These are phyloP conservation scores for Suillus subalutaceus DNA, from an alignment of 768 basidiomycete genomes.

Conservation along the genomic window DNA sequence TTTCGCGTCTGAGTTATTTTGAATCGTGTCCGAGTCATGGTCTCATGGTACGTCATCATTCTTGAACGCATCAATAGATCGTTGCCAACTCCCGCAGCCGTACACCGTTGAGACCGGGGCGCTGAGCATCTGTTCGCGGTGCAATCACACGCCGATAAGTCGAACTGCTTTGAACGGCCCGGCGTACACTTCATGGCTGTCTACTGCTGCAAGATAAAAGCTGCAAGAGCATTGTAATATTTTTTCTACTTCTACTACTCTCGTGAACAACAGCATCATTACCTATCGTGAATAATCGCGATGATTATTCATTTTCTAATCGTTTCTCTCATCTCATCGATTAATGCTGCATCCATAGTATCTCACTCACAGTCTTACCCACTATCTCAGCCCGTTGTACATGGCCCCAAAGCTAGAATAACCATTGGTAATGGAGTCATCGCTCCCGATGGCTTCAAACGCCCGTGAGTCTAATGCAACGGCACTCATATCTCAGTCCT, in stretches of 20 bases:
- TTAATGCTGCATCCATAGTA: slow-evolving; percentile 21
- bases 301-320: slow-evolving; percentile 16
- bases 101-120: background rate
- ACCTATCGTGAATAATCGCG: background rate
- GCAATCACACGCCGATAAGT: background rate
- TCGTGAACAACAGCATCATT: background rate
- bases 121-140: background rate
- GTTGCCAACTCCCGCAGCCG: background rate
- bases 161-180: background rate
- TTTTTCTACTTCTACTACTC: too few relatives aligned
- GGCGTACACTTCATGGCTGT: background rate
- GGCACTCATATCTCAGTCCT: background rate
- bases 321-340: slow-evolving; percentile 12
- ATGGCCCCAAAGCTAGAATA: slow-evolving; percentile 28
- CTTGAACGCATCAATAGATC: background rate
- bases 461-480: slow-evolving; percentile 33
- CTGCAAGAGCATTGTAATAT: background rate
- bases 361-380: slow-evolving; percentile 19
- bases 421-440: slow-evolving; percentile 42
- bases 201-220: background rate
- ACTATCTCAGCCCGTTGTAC: slow-evolving; percentile 10
- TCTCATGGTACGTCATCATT: background rate
- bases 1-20: background rate
- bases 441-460: slow-evolving; percentile 49
- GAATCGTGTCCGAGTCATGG: background rate